Base-by-base conservation (phyloP, 2,329 filamentous ascomycete species). In the Colletotrichum musicola region DNA sequence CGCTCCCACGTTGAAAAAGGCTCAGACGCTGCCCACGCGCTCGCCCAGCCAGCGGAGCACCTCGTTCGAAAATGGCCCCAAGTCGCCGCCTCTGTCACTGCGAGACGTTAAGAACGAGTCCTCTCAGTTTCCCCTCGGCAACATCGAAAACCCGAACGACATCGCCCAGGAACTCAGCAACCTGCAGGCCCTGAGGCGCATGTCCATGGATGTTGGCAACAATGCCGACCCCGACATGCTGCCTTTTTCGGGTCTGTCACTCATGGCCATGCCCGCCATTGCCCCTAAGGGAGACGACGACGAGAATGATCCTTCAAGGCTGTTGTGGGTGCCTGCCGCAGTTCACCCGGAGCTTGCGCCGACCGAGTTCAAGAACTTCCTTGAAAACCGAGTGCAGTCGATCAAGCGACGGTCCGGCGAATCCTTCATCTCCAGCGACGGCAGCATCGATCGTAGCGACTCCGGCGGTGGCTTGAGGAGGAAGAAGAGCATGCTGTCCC, bases 311-410 rank as follows among this genome's bases (percentile, higher is more conserved):
- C 90, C 94, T 7, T 94, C 95, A 2, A 89, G 94, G 71, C 82
- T 98, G 68, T 93, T 98, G 72, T 99, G 96, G 96, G 96, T 99
- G 6, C 96, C 96, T 5, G 96, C 96, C 25, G 90, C 94, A 67
- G 87, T 99, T 30, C 96, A 99, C 75, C 96, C 96, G 0, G 96
- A 99, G 80, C 85, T 99, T 56, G 96, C 96, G 3, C 96, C 96
- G 1, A 94, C 93, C 76, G 96, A 98, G 74, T 99, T 98, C 85
- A 98, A 97, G 80, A 95, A 92, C 1, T 99, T 98, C 73, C 87
- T 99, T 2, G 95, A 99, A 75, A 97, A 95, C 71, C 91, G 95
- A 76, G 93, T 98, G 13, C 93, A 97, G 73, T 92, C 93, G 42
- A 97, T 98, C 74, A 91, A 94, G 78, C 87, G 95, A 72, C 89